phyloP scores from a whole-genome alignment of 1,284 basidiomycete species.

The Salmacisia buchloeana region DNA sequence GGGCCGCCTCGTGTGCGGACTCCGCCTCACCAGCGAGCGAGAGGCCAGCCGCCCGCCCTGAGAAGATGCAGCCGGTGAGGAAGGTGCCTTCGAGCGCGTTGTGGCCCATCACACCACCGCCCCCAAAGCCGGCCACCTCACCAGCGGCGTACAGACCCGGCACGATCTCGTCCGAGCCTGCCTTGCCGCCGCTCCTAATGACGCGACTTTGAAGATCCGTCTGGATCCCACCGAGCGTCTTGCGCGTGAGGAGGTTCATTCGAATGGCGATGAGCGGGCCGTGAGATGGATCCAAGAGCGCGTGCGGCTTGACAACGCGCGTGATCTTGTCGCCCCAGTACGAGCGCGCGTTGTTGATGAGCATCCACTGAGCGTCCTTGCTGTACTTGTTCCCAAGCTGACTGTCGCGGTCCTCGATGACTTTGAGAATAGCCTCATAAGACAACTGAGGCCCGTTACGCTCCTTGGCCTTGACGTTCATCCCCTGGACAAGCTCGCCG shows the following conservation, averaged over 20 bases:
- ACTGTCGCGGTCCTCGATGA: slow-evolving; percentile 12
- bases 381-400: slow-evolving; percentile 14
- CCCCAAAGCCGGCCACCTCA: slow-evolving; percentile 17
- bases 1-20: no score
- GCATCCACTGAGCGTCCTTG: slow-evolving; percentile 21
- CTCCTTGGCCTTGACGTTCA: slow-evolving; percentile 15
- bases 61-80: slow-evolving; percentile 15
- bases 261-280: slow-evolving; percentile 17
- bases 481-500: slow-evolving; percentile 15
- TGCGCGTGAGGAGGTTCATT: slow-evolving; percentile 16
- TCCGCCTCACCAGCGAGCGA: slow-evolving; percentile 11
- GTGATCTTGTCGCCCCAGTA: slow-evolving; percentile 10
- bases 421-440: slow-evolving; percentile 7
- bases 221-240: slow-evolving; percentile 21
- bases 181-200: background rate
- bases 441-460: background rate
- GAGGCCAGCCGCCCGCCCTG: slow-evolving; percentile 13
- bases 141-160: slow-evolving; percentile 19
- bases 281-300: slow-evolving; percentile 11
- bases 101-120: slow-evolving; percentile 13
- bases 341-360: slow-evolving; percentile 17
- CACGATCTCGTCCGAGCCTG: background rate
- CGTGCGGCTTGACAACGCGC: slow-evolving; percentile 16
- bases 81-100: slow-evolving; percentile 16
- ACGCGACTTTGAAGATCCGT: slow-evolving; percentile 18